These are phyloP conservation scores for Verticillium nonalfalfae DNA, from an alignment of 2,329 filamentous ascomycete genomes.

Conservation along the genomic window DNA sequence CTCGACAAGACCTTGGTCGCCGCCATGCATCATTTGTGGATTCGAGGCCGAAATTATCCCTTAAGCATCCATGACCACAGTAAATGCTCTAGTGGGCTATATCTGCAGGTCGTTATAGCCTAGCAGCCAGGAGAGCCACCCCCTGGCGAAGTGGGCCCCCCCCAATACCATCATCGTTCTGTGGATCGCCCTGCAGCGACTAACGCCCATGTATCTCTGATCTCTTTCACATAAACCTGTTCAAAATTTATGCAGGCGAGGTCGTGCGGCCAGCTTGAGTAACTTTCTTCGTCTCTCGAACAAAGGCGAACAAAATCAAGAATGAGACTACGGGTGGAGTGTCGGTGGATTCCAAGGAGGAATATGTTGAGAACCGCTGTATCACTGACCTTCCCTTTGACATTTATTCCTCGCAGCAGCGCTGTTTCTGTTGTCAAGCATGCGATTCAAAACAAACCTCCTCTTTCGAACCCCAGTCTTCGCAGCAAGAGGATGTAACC, in stretches of 20 bases:
- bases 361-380: too few species aligned
- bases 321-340: too few species aligned
- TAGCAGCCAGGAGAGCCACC: slow-evolving; percentile 8
- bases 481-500: not conserved
- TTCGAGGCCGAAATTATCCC: slow-evolving; percentile 28
- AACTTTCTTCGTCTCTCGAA: too few species aligned
- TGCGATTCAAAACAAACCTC: not conserved
- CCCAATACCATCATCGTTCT: slow-evolving; percentile 3
- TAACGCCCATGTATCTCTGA: not conserved
- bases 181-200: not conserved
- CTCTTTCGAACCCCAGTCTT: not conserved
- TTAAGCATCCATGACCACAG: slow-evolving; percentile 21
- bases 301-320: too few species aligned
- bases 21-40: slow-evolving; percentile 15
- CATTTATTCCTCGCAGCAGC: too few species aligned
- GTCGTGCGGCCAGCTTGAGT: too few species aligned
- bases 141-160: slow-evolving; percentile 4
- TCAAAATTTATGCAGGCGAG: not conserved
- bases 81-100: slow-evolving; percentile 25
- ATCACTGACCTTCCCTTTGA: too few species aligned
- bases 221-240: not conserved
- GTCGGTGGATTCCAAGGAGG: too few species aligned
- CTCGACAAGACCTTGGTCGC: not conserved
- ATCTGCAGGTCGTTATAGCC: slow-evolving; percentile 28
- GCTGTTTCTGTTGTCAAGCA: not conserved